Base-by-base conservation (phyloP, 1,139 yeast genomes). In the Blastobotrys raffinosifermentans region DNA sequence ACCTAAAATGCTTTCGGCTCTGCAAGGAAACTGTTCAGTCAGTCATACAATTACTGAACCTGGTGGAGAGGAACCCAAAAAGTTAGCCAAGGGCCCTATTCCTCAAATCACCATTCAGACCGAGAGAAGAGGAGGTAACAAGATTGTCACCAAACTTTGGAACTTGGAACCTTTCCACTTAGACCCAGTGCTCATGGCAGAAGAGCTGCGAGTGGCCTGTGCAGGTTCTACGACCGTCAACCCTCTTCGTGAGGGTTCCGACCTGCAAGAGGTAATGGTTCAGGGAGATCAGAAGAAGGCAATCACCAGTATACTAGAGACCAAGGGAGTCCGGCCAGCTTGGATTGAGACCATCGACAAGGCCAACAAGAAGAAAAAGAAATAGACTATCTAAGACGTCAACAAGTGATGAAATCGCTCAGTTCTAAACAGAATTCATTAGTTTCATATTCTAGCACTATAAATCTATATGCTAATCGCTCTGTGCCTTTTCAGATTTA, bases 241-340 rank as follows among this genome's bases (percentile, higher is more conserved):
- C 35, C 80, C 83, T 2, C 44, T 54, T 13, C 47, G 43, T 30
- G 62, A 57, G 30, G 63, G 61, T 2, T 40, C 53, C 8, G 75
- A 72, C 18, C 54, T 72, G 5, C 61, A 67, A 19, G 94, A 84
- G 49, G 87, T 89, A 1, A 70, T 77, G 34, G 94, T 91, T 2
- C 97, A 91, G 60, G 98, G 98, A 0, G 85, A 93, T 2, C 97
- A 91, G 55, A 79, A 80, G 11, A 71, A 73, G 35, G 60, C 73
- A 1, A 75, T 84, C 10, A 64, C 69, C 14, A 78, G 77, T 3
- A 57, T 80, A 26, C 64, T 89, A 42, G 72, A 70, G 21, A 71
- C 77, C 45, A 65, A 68, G 39, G 96, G 96, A 0, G 63, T 91
- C 14, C 80, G 83, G 17, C 58, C 70, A 2, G 58, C 69, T n/a